These are phyloP conservation scores for Tilletia walkeri DNA, from an alignment of 1,284 basidiomycete species.

Conservation along the genomic window DNA sequence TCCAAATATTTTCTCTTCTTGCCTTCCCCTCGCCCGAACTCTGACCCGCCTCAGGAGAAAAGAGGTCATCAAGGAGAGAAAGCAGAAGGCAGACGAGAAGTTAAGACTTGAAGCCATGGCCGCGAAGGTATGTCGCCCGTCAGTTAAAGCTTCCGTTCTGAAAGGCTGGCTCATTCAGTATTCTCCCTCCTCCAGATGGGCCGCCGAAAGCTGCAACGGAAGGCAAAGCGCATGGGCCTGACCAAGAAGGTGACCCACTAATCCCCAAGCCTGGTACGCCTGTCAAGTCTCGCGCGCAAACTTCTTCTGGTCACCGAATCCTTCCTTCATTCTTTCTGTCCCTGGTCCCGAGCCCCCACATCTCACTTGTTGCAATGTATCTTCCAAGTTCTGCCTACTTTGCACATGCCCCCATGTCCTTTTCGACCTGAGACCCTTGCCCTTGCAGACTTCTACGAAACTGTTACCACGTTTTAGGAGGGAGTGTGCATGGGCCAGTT, in stretches of 20 bases:
- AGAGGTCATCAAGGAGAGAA: constrained; percentile 17
- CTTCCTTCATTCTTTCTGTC: neutral
- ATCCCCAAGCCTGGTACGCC: no score
- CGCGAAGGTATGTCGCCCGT: constrained; percentile 14
- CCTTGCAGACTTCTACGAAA: no score
- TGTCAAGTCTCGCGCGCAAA: neutral
- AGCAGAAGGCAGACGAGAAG: constrained; percentile 19
- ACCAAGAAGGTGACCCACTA: constrained; percentile 19
- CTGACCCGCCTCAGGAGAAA: neutral
- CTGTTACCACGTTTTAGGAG: no score
- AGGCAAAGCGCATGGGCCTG: constrained; percentile 14
- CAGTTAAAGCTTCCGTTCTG: no score
- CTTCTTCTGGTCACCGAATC: neutral
- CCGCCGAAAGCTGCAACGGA: constrained; percentile 10
- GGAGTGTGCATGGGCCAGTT: constrained; percentile 8
- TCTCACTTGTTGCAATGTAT: no score
- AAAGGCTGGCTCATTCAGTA: no score
- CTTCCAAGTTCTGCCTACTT: no score
- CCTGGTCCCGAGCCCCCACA: no score
- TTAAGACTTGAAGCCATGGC: constrained; percentile 10
- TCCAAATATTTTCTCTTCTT: neutral
- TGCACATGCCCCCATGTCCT: no score
- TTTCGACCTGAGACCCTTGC: no score
- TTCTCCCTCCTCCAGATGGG: constrained; percentile 16
- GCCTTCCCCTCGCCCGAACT: neutral